Percentiles rank a stretch among this genome's conserved stretches.
phyloP scores from a whole-genome alignment of 192 early-diverging fungal species.

The Entomortierella parvispora region DNA sequence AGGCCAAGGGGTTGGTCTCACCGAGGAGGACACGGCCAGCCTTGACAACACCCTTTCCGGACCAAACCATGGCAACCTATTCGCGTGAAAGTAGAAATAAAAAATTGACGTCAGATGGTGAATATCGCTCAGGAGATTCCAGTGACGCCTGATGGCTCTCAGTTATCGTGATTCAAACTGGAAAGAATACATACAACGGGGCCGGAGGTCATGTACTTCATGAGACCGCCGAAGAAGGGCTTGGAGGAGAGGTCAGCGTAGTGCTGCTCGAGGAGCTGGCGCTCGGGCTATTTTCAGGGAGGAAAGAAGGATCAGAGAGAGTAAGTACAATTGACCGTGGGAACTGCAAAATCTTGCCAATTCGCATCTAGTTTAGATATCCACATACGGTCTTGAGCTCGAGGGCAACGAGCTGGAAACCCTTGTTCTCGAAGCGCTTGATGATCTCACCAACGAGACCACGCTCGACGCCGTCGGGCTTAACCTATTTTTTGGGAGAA shows the following conservation, averaged over 20 bases:
- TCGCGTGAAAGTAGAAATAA: background rate
- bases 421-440: conserved; percentile 85
- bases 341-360: too few relatives aligned
- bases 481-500: conserved; percentile 51
- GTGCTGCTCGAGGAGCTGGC: conserved; percentile 80
- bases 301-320: conserved; percentile 6
- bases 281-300: conserved; percentile 1
- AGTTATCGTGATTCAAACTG: background rate
- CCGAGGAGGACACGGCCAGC: conserved; percentile 90
- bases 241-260: conserved; percentile 85
- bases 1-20: conserved; percentile 90
- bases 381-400: conserved; percentile 69
- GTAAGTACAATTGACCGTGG: background rate
- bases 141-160: background rate
- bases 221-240: conserved; percentile 91
- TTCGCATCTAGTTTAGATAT: too few relatives aligned
- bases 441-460: conserved; percentile 90
- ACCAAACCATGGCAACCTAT: conserved; percentile 78
- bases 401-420: conserved; percentile 91
- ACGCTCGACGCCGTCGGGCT: conserved; percentile 90
- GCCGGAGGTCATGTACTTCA: conserved; percentile 94
- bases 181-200: conserved; percentile 78
- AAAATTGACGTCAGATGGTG: background rate
- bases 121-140: conserved; percentile 26
- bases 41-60: conserved; percentile 87